Evolutionary conservation across 805 yeast species (phyloP), one percentile per base, ranked within the genome.

Genomic region (Monosporozyma yasuniensis): DNA sequence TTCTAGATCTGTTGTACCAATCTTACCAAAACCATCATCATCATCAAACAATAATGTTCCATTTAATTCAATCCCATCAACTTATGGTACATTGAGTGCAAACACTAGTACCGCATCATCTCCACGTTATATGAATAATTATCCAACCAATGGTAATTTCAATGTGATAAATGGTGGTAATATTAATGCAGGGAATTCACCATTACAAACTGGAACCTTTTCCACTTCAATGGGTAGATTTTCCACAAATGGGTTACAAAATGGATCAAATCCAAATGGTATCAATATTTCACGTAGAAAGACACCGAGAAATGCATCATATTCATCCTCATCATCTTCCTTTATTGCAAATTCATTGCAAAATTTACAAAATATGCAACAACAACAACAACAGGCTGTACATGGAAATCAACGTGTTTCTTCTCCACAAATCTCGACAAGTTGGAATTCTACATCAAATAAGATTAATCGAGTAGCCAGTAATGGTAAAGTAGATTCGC

Each of bases 21-120:
- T 67, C 25, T 48, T 67, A 39, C 70, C 71, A 2, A 67, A 65
- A 51, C 68, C 68, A 22, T 54, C 63, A n/a, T 57, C 62, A 2
- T 51, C 55, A 14, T 47, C 56, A 5, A 50, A 48, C 30, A 44
- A 28, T 10, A 27, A 42, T 27, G 45, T 28, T 6, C 23, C 45
- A 27, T 18, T 32, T 4, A 39, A 39, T 39, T 39, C 42, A 6
- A 12, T 39, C 22, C 42, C 42, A 39, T 38, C 47, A 8, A 19
- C 30, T 12, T 50, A 43, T 32, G 50, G 52, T 21, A 51, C 59
- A 2, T 48, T 47, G 27, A 61, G 64, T 49, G 60, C 60, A 14
- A 54, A 53, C 14, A 60, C 62, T 42, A 65, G 67, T 48, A 53
- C 60, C 1, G 62, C 66, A 6, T 64, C 68, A 3, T 61, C 66